These are phyloP conservation scores for Penicillium sp. DNA, from an alignment of 2,329 filamentous ascomycete species.

Conservation along the genomic window DNA sequence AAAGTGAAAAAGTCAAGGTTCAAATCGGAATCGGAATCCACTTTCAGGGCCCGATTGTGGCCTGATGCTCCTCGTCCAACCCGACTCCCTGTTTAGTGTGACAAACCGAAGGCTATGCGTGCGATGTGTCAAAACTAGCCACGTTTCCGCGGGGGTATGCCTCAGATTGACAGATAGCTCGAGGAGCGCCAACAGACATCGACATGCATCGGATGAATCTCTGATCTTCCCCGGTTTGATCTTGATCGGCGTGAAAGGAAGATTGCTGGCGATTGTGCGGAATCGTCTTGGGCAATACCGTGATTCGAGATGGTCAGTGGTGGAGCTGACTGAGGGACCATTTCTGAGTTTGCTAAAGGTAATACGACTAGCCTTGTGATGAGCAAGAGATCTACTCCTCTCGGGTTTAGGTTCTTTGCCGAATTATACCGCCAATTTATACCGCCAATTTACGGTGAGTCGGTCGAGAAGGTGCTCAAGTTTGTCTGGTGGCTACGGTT, in stretches of 20 bases:
- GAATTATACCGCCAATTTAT: background rate
- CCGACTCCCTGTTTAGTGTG: slow-evolving; percentile 19
- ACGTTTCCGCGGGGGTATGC: slow-evolving; percentile 24
- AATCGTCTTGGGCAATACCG: slow-evolving; percentile 5
- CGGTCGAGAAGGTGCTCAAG: background rate
- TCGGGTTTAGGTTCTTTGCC: background rate
- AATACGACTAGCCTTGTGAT: background rate
- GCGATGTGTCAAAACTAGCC: slow-evolving; percentile 26
- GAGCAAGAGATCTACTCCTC: background rate
- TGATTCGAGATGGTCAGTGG: background rate
- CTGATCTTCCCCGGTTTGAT: slow-evolving; percentile 16
- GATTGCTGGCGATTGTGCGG: slow-evolving; percentile 16
- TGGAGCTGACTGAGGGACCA: slow-evolving; percentile 13
- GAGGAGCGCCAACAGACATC: background rate
- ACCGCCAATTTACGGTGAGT: background rate
- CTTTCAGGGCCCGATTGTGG: background rate
- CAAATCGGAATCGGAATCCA: background rate
- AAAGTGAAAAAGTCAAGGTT: slow-evolving; percentile 23
- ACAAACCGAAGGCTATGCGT: slow-evolving; percentile 24
- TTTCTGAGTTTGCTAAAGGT: background rate
- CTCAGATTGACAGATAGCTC: background rate
- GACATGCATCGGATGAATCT: background rate
- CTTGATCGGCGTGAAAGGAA: slow-evolving; percentile 11
- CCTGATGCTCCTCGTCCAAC: slow-evolving; percentile 7
- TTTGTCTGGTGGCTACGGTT: background rate